Evolutionary conservation across 1,284 basidiomycete species (phyloP), one percentile per base, ranked within the genome.

Genomic region (Microbotryum silenes-acaulis): DNA sequence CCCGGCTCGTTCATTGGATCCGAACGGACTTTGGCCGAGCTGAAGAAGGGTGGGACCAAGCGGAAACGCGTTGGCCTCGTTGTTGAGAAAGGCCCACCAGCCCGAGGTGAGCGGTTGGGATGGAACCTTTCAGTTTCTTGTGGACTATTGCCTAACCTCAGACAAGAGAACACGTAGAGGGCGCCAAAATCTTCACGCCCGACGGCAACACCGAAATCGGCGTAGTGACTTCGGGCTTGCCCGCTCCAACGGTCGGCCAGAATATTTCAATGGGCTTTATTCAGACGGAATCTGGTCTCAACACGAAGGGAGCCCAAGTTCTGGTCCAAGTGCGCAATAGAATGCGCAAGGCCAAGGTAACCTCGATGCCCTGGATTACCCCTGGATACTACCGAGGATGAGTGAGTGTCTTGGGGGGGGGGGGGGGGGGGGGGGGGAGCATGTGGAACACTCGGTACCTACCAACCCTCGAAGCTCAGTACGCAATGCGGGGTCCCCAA

Each of bases 181-280:
- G 91, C 31, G 86, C 86, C 37, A 84, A 84, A 70, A 84, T 97
- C 51, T 84, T 85, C 69, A 78, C 80, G 8, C n/a, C 81, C 0
- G 78, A 79, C 16, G 80, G 78, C 14, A 74, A 77, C 14, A 81
- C 85, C 54, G 77, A 79, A 64, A 81, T 89, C 64, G 89, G 91
- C 31, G 73, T 78, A 14, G 82, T 97, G 46, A 97, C 94, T 0
- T 97, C 91, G 0, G 94, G 94, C 56, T 97, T 97, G 64, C 96
- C 96, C 8, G 93, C 91, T 1, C 93, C 93, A 0, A 88, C 91
- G 2, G 78, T 93, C 1, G 85, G 84, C 4, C 85, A 87, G 75
- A 97, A 98, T 77, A 90, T 98, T 71, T 91, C 93, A 8, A 98
- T 98, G 94, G 94, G 86, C 0, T 94, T 97, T 72, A 83, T 97